Conservation (phyloP, 139 green algal genomes). For the Parachlorella kessleri region DNA sequence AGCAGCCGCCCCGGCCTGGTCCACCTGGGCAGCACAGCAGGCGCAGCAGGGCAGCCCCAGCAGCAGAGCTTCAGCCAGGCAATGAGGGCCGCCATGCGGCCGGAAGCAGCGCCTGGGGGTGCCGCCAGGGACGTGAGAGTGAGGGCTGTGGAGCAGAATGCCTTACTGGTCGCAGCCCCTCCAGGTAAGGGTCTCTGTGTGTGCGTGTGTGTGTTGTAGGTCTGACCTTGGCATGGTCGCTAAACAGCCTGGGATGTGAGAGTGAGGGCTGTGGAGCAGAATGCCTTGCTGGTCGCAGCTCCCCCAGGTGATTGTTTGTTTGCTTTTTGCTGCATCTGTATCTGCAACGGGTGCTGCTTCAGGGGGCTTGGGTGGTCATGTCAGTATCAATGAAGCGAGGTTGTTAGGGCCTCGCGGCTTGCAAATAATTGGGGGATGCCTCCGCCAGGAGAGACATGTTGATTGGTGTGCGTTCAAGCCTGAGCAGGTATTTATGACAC, state of each 20-base stretch:
- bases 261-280: conserved; percentile 71
- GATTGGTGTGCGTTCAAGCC: no score
- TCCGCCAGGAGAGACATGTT: no score
- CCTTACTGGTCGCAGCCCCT: conserved; percentile 57
- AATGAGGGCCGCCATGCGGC: conserved; percentile 75
- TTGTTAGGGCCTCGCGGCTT: no score
- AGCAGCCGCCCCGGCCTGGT: neutral
- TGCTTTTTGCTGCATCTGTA: no score
- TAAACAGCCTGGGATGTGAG: conserved; percentile 44
- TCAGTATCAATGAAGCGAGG: no score
- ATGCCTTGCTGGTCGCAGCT: conserved; percentile 57
- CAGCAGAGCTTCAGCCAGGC: conserved; percentile 18
- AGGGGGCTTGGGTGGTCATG: no score
- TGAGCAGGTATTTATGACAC: no score
- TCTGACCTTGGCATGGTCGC: no score
- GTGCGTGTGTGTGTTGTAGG: no score
- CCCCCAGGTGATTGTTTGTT: conserved; percentile 24
- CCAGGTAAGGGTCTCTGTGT: conserved; percentile 4
- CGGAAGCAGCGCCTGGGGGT: conserved; percentile 34
- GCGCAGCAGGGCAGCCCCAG: neutral
- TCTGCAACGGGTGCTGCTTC: no score
- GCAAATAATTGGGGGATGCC: no score
- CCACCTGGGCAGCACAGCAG: neutral
- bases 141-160: conserved; percentile 70
- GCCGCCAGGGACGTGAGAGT: conserved; percentile 42